Base-by-base conservation (phyloP, 2,329 filamentous ascomycete genomes). In the Beauveria bassiana region DNA sequence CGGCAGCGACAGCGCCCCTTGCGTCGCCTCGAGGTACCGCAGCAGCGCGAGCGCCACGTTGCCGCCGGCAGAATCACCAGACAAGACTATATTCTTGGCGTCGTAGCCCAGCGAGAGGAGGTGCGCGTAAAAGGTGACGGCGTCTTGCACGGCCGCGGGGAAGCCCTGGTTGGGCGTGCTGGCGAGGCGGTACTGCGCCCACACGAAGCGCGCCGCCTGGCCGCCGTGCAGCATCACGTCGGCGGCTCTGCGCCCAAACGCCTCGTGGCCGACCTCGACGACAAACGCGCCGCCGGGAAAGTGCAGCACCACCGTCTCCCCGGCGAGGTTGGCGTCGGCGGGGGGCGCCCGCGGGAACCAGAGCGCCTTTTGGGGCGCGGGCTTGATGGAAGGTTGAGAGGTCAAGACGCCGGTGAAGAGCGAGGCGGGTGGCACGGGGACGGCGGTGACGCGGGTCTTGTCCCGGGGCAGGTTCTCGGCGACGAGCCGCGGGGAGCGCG, bases 201-300 rank as follows among this genome's bases (percentile, higher is more conserved):
- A 65, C 51, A 68, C 68, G 38, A 71, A 65, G 38, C 64, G 54
- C 7, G 51, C 58, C 42, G 59, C 65, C 24, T 66, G 65, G 46
- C 64, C 63, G 38, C 67, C 64, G 3, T 59, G 46, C 9, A 69
- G 49, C 22, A 71, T 61, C 14, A 63, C 65, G 34, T 65, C 59
- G 53, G 68, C 64, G 38, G 68, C 50, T 55, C 64, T 70, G 18
- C 66, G 67, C 3, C 65, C 66, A 61, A 69, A 68, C 5, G 45
- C 52, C 46, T 69, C 68, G 14, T 70, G 70, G 2, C 70, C 69
- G 20, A 67, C 64, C 7, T 69, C 68, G 8, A 71, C 50, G 31
- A 70, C 68, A 59, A 67, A 72, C 9, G 63, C 71, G 20, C 71
- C 70, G 42, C 71, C 71, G 50, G 72, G 70, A 38, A 72, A 63